Base-by-base conservation (phyloP, 495 filamentous ascomycete species). In the Penicillium egyptiacum region DNA sequence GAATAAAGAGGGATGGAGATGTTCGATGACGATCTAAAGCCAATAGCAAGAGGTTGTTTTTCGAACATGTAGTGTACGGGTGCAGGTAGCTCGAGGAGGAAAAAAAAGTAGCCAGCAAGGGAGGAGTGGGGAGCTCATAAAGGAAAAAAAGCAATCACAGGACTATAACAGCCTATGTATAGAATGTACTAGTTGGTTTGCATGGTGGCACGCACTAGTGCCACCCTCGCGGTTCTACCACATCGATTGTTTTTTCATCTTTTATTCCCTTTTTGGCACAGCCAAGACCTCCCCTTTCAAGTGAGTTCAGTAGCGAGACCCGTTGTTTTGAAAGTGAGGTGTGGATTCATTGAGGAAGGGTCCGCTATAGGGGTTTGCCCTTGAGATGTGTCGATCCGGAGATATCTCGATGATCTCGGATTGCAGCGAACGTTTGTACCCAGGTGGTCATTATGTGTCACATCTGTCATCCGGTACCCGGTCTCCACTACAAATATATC, bases 371-470 rank as follows among this genome's bases (percentile, higher is more conserved):
- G 50, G 50, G 50, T 5, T 30, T 26, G 1, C 16, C 39, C 11
- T 19, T 41, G 30, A 26, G 58, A 65, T 40, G 45, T 56, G 62
- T 60, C 59, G 42, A 62, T 67, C 64, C 48, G 53, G 62, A 59
- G 56, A 62, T 39, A 43, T 61, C 4, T 33, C 31, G 25, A 19
- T 35, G 42, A 19, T 26, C 17, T 12, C 9, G 23, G 26, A 19
- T 9, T 33, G 16, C 17, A 30, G 23, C 14, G 35, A 31, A 31
- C 23, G 45, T 41, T 42, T 50, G 26, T 22, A n/a, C 19, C 17
- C n/a, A 9, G 7, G 35, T 8, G 35, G 35, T 3, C 19, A 53
- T 7, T 28, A 35, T 47, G 39, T 20, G 39, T 19, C 39, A 22
- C 30, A 46, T 8, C 47, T 37, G 39, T 37, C 55, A 56, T 49